Conservation (phyloP, 768 basidiomycete genomes). For the Podaxis sp. region DNA sequence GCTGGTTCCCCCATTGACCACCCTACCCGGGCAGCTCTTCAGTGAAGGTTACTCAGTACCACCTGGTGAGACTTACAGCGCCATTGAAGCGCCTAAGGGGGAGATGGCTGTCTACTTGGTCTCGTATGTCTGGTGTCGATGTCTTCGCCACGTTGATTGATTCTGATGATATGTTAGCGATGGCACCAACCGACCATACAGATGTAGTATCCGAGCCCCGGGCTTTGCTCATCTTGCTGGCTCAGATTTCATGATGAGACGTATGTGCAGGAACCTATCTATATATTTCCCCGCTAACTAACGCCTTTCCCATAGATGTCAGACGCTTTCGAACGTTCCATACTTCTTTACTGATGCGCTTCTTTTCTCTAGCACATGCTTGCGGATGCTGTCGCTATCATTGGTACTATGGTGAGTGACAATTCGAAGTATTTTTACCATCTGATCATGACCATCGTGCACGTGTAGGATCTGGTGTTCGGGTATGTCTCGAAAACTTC, state of each 20-base stretch:
- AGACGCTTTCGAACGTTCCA: constrained; percentile 21
- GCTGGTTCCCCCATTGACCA: background rate
- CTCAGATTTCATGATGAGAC: constrained; percentile 97
- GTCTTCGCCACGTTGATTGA: background rate
- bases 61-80: constrained; percentile 92
- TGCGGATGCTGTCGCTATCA: constrained; percentile 94
- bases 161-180: constrained; percentile 48
- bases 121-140: constrained; percentile 56
- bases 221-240: constrained; percentile 96
- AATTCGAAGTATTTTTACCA: constrained; percentile 8
- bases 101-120: constrained; percentile 99
- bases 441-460: background rate
- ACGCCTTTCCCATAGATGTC: constrained; percentile 37
- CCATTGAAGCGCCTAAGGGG: constrained; percentile 98
- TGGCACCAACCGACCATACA: constrained; percentile 93
- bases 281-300: constrained; percentile 15
- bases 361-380: constrained; percentile 68
- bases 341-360: constrained; percentile 20
- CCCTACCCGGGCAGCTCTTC: constrained; percentile 59
- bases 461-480: constrained; percentile 79
- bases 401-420: constrained; percentile 88
- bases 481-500: constrained; percentile 56
- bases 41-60: constrained; percentile 97
- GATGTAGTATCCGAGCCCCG: constrained; percentile 96
- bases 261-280: constrained; percentile 41